These are phyloP conservation scores for Avena sativa DNA, from an alignment of 176 grass and related monocot genomes.

Conservation along the genomic window DNA sequence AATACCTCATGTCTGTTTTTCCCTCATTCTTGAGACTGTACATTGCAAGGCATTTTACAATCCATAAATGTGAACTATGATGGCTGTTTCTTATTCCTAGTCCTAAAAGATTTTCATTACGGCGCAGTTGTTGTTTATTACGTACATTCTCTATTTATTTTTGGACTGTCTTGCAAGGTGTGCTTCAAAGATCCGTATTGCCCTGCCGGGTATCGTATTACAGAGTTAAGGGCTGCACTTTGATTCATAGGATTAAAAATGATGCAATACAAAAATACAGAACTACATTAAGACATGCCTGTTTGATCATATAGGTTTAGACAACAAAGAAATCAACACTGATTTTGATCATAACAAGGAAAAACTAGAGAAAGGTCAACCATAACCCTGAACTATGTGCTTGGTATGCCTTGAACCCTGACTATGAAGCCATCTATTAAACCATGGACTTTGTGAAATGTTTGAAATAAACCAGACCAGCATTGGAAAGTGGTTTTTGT, in stretches of 20 bases:
- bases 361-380: background rate
- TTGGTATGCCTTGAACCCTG: background rate
- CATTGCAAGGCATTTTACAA: conserved; percentile 33
- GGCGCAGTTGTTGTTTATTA: background rate
- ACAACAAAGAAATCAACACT: background rate
- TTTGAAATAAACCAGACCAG: background rate
- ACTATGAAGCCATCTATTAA: background rate
- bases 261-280: background rate
- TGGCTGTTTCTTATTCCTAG: background rate
- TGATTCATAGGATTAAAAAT: background rate
- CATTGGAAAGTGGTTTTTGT: background rate
- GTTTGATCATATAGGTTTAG: background rate
- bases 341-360: background rate
- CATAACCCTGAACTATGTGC: background rate
- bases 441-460: background rate
- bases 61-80: conserved; percentile 8
- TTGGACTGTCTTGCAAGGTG: background rate
- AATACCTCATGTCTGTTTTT: conserved; percentile 28
- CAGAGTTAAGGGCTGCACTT: background rate
- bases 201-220: background rate
- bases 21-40: conserved; percentile 22
- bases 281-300: background rate
- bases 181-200: background rate
- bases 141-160: background rate
- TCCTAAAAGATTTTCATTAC: background rate